These are phyloP conservation scores for Fusarium sp. DNA, from an alignment of 2,329 filamentous ascomycete species.

Conservation along the genomic window DNA sequence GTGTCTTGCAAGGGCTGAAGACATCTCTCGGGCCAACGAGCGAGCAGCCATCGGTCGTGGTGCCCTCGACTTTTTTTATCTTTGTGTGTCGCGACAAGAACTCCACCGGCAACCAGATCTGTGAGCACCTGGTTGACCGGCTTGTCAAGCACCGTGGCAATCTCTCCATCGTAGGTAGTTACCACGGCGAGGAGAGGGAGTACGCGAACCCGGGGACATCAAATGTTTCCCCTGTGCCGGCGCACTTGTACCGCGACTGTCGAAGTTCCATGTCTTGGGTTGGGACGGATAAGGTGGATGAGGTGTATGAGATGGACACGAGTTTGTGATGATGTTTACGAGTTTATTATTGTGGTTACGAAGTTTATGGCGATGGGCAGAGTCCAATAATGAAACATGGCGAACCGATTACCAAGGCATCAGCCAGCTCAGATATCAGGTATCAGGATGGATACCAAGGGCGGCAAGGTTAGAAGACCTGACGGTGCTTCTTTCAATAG, in stretches of 20 bases:
- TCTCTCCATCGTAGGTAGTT: neutral
- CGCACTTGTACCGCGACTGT: slow-evolving; percentile 1
- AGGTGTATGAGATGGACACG: neutral
- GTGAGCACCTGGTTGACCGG: neutral
- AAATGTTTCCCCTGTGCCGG: neutral
- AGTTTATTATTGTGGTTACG: neutral
- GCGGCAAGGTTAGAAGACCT: too few relatives aligned
- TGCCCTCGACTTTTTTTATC: slow-evolving; percentile 17
- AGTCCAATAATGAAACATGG: neutral
- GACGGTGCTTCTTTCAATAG: too few relatives aligned
- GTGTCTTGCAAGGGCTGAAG: neutral
- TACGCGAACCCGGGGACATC: neutral
- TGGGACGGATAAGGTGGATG: neutral
- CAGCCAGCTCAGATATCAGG: too few relatives aligned
- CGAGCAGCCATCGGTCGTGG: slow-evolving; percentile 1
- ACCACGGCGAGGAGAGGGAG: slow-evolving; percentile 8
- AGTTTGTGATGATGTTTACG: neutral
- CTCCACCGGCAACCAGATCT: neutral
- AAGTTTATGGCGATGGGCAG: neutral
- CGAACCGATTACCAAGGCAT: neutral
- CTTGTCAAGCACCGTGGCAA: neutral
- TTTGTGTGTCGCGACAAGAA: neutral
- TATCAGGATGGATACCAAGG: too few relatives aligned
- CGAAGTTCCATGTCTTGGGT: slow-evolving; percentile 16
- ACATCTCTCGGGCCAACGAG: neutral